Conservation (phyloP, 805 yeast genomes). For the Blastobotrys americana region DNA sequence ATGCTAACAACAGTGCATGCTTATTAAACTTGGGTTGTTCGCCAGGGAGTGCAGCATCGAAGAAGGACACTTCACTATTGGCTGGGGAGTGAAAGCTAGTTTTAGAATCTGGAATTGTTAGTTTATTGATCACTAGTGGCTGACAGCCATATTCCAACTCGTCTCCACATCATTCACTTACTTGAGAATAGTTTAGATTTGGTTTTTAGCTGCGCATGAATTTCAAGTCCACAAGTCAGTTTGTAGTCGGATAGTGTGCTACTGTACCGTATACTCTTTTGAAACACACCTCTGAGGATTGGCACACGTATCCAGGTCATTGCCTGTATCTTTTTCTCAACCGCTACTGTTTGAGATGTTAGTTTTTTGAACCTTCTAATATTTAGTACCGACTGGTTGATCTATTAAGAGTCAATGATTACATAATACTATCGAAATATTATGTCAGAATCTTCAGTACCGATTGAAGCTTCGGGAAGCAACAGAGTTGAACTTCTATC, state of each 20-base stretch:
- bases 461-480: too few species aligned
- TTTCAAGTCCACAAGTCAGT: conserved; percentile 82
- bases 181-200: conserved; percentile 66
- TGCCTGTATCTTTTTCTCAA: too few species aligned
- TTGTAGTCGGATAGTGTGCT: conserved; percentile 20
- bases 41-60: conserved; percentile 86
- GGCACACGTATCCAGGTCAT: too few species aligned
- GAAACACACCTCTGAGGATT: background rate
- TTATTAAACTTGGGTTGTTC: conserved; percentile 78
- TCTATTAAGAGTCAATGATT: too few species aligned
- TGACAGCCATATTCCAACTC: conserved; percentile 30
- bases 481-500: too few species aligned
- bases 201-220: conserved; percentile 84
- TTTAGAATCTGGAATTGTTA: conserved; percentile 32
- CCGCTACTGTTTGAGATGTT: too few species aligned
- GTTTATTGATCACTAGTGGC: conserved; percentile 35
- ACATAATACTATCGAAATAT: too few species aligned
- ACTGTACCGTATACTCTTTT: background rate
- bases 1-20: conserved; percentile 62
- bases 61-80: conserved; percentile 64
- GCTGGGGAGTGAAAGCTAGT: conserved; percentile 42
- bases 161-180: conserved; percentile 7
- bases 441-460: too few species aligned
- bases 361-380: too few species aligned
- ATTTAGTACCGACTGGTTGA: too few species aligned